Percentiles rank a stretch among this genome's conserved stretches.
phyloP scores from a whole-genome alignment of 2,329 filamentous ascomycete species.

The Ophiostoma ips region DNA sequence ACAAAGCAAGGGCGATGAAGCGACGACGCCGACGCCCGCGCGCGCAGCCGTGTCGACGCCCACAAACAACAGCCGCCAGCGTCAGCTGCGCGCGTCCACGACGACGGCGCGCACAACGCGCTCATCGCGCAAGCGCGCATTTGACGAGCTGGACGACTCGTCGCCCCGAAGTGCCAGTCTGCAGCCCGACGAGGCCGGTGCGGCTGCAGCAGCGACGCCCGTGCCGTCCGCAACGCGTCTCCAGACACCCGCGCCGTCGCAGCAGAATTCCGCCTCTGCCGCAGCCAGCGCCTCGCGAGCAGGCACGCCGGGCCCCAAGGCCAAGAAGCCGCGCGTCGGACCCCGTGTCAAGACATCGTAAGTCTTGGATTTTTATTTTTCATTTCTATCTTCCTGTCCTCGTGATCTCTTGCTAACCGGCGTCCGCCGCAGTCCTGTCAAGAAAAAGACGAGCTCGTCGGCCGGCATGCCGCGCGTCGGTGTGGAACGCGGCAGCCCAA shows the following conservation, averaged over 20 bases:
- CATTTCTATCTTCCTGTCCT: too few species aligned
- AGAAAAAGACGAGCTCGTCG: slow-evolving; percentile 56
- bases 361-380: slow-evolving; percentile 24
- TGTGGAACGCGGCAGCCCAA: slow-evolving; percentile 50
- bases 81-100: slow-evolving; percentile 17
- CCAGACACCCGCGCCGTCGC: slow-evolving; percentile 10
- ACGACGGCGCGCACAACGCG: slow-evolving; percentile 31
- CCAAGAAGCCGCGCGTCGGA: slow-evolving; percentile 47
- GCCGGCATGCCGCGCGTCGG: slow-evolving; percentile 53
- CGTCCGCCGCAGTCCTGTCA: slow-evolving; percentile 47
- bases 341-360: slow-evolving; percentile 57
- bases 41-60: slow-evolving; percentile 6
- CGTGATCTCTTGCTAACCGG: slow-evolving; percentile 12
- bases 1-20: not conserved
- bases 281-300: slow-evolving; percentile 35
- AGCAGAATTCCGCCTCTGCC: not conserved
- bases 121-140: slow-evolving; percentile 35
- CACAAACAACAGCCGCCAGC: slow-evolving; percentile 2
- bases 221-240: slow-evolving; percentile 12
- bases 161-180: slow-evolving; percentile 40
- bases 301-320: slow-evolving; percentile 42
- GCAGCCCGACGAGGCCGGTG: slow-evolving; percentile 15
- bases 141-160: slow-evolving; percentile 40
- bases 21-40: too few species aligned
- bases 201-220: not conserved